Percentiles rank a stretch among this genome's conserved stretches.
These are phyloP conservation scores for Umbelopsis sp. DNA, from an alignment of 371 early-diverging fungal species.

Conservation along the genomic window DNA sequence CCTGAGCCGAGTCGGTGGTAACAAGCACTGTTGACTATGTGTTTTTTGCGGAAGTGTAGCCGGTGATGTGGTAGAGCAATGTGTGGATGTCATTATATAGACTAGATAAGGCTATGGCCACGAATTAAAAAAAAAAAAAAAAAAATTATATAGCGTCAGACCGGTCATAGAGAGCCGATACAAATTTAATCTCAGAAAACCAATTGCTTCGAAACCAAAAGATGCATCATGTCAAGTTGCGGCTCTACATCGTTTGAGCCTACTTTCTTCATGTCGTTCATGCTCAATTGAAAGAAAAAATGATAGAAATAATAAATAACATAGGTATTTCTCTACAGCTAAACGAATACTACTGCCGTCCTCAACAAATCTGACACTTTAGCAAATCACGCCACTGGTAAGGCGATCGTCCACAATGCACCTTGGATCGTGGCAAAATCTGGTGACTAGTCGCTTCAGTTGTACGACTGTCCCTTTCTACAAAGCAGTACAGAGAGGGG, in stretches of 20 bases:
- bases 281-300: too few relatives aligned
- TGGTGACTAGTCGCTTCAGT: too few relatives aligned
- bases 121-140: slow-evolving; percentile 2
- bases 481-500: too few relatives aligned
- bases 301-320: too few relatives aligned
- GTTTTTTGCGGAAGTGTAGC: not conserved
- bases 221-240: too few relatives aligned
- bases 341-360: too few relatives aligned
- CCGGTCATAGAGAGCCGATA: not conserved
- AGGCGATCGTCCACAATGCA: not conserved
- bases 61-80: not conserved
- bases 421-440: slow-evolving; percentile 7
- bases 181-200: too few relatives aligned
- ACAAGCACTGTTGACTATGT: slow-evolving; percentile 20
- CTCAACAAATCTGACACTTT: too few relatives aligned
- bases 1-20: slow-evolving; percentile 32
- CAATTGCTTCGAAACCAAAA: too few relatives aligned
- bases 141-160: slow-evolving; percentile 6
- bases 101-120: not conserved
- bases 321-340: too few relatives aligned
- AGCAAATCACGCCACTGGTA: not conserved
- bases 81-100: not conserved
- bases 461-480: not conserved
- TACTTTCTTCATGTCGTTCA: too few relatives aligned
- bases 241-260: too few relatives aligned